Evolutionary conservation across 495 filamentous ascomycete genomes (phyloP), one percentile per base, ranked within the genome.

Genomic region (Aspergillus cavernicola): DNA sequence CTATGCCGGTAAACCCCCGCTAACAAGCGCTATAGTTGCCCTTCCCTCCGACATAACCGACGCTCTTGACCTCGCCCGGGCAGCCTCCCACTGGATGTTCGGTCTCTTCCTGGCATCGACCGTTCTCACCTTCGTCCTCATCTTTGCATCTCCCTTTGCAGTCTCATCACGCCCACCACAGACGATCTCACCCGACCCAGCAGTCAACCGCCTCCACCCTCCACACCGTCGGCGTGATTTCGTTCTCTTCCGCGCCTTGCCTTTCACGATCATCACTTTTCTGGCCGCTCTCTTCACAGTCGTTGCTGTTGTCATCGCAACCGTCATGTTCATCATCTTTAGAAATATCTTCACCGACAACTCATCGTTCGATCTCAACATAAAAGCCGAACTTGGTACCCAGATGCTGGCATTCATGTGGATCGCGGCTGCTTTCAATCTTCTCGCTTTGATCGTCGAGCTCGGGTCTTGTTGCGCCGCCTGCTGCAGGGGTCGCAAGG

Each of bases 381-480:
- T 97, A 58, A 64, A 72, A 7, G 88, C 86, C 4, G 66, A 77
- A 11, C 61, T 96, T 6, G 90, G 91, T 3, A 71, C 54, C 6
- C 73, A 78, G 58, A 95, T 97, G 90, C 80, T 95, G 61, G 85
- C 74, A 0, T 95, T 95, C 58, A 90, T 95, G 87, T 97, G 92
- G 92, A 77, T 88, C 29, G 90, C 85, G 0, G 75, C 80, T 0
- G 86, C 69, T 0, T 86, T 85, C 46, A 78, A 79, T 6, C 60
- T 91, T 1, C 51, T 88, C 40, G 84, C 83, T 0, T 93, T 86
- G 59, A 63, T 89, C 11, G 66, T 92, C 28, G 87, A 92, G 62
- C 65, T 85, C 1, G 80, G 83, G 3, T 74, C 89, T 69, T 85
- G 83, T 59, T 96, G 91, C 47, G 73, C 71, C 6, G 61, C 71